phyloP scores from a whole-genome alignment of 441 rosid genomes.

The Erodium texanum region DNA sequence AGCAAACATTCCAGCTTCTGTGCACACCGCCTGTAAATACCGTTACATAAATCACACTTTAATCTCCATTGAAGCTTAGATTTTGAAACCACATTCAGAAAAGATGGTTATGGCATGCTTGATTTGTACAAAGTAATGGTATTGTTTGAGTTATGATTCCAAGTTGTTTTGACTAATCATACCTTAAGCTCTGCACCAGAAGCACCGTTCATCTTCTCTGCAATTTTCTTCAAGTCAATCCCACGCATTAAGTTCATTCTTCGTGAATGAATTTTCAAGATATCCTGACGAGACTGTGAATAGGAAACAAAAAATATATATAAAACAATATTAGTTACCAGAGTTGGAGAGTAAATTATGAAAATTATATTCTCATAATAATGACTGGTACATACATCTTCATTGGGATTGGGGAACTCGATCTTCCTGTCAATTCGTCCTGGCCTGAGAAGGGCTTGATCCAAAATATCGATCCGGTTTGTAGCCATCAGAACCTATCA shows the following conservation, averaged over 20 bases:
- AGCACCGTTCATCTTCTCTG: slow-evolving; percentile 88
- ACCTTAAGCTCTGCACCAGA: slow-evolving; percentile 94
- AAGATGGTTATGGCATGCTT: too few species aligned
- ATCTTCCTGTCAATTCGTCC: slow-evolving; percentile 95
- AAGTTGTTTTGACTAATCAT: slow-evolving; percentile 2
- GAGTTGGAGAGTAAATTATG: not conserved
- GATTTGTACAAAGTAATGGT: too few species aligned
- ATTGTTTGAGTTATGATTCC: too few species aligned
- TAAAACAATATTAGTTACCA: not conserved
- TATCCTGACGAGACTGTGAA: slow-evolving; percentile 67
- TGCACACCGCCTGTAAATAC: slow-evolving; percentile 61
- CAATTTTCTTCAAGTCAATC: slow-evolving; percentile 76
- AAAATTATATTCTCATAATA: not conserved
- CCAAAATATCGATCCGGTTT: slow-evolving; percentile 87
- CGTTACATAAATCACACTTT: too few species aligned
- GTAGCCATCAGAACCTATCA: slow-evolving; percentile 88
- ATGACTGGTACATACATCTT: slow-evolving; percentile 41
- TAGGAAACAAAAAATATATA: not conserved
- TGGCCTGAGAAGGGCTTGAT: slow-evolving; percentile 92
- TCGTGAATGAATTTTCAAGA: slow-evolving; percentile 76
- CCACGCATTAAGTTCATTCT: slow-evolving; percentile 88
- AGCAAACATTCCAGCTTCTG: slow-evolving; percentile 86
- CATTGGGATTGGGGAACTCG: slow-evolving; percentile 95
- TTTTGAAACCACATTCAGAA: too few species aligned
- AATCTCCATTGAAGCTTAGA: too few species aligned